These are phyloP conservation scores for Blastobotrys robertii DNA, from an alignment of 805 yeast genomes.

Conservation along the genomic window DNA sequence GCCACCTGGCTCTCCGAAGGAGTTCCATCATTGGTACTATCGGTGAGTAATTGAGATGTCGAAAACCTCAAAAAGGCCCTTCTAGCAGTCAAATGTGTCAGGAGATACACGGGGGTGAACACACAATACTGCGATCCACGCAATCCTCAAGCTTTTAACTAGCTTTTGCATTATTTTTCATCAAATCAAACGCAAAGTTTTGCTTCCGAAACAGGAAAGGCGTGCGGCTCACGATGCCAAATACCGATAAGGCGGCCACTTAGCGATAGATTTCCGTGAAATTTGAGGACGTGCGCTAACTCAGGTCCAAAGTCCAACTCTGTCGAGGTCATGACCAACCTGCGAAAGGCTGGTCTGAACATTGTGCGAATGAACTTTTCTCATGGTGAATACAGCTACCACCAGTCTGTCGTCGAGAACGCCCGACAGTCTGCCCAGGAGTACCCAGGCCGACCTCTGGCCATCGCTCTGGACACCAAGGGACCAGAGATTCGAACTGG, in stretches of 20 bases:
- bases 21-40: conserved; percentile 97
- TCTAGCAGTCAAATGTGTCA: no score
- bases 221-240: neutral
- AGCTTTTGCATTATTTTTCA: neutral
- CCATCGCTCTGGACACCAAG: conserved; percentile 97
- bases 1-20: conserved; percentile 61
- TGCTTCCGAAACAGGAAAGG: no score
- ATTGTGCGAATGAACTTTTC: conserved; percentile 98
- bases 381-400: conserved; percentile 97
- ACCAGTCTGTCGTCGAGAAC: conserved; percentile 92
- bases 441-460: conserved; percentile 92
- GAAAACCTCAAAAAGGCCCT: neutral
- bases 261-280: no score
- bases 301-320: conserved; percentile 88
- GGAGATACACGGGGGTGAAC: no score
- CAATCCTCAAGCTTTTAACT: no score
- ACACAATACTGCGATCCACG: no score
- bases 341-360: conserved; percentile 92
- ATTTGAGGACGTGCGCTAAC: conserved; percentile 8
- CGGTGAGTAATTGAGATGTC: conserved; percentile 30
- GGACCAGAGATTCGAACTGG: conserved; percentile 99
- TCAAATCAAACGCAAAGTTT: no score
- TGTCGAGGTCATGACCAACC: conserved; percentile 70
- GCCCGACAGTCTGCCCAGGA: conserved; percentile 88
- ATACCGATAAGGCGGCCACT: no score